These are phyloP conservation scores for Candida sanyiensis DNA, from an alignment of 805 yeast genomes.

Conservation along the genomic window DNA sequence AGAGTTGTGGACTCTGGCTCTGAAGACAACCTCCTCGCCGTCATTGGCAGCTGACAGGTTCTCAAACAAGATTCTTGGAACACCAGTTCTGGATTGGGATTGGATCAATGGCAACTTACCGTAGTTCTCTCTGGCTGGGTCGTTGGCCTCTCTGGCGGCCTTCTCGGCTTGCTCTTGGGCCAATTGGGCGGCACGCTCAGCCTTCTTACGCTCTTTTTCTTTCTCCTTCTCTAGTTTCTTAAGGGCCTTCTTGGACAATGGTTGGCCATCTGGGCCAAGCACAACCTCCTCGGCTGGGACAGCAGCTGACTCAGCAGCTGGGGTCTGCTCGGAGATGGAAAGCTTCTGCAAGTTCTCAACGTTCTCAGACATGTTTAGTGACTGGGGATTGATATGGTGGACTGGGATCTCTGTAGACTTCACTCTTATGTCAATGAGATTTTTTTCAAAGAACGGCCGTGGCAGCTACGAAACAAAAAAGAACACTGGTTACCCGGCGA, in stretches of 20 bases:
- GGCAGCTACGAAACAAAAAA: too few species aligned
- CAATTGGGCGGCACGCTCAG: slow-evolving; percentile 82
- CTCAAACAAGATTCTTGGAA: slow-evolving; percentile 52
- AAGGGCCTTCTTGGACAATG: slow-evolving; percentile 87
- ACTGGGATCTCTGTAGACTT: too few species aligned
- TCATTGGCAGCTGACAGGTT: slow-evolving; percentile 55
- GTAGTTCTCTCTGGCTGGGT: slow-evolving; percentile 81
- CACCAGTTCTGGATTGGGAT: slow-evolving; percentile 63
- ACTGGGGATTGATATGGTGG: not conserved
- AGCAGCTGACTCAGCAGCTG: slow-evolving; percentile 17
- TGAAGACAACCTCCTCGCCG: slow-evolving; percentile 73
- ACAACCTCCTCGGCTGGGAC: slow-evolving; percentile 45
- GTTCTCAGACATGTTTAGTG: slow-evolving; percentile 9
- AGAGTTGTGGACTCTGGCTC: slow-evolving; percentile 91
- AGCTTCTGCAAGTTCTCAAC: slow-evolving; percentile 10
- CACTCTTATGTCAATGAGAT: too few species aligned
- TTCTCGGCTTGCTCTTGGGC: slow-evolving; percentile 73
- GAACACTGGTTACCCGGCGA: too few species aligned
- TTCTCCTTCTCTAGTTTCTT: slow-evolving; percentile 91
- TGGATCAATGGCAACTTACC: slow-evolving; percentile 88
- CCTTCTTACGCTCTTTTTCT: slow-evolving; percentile 90
- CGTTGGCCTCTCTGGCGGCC: slow-evolving; percentile 69
- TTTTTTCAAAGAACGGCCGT: too few species aligned
- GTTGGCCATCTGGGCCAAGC: slow-evolving; percentile 70
- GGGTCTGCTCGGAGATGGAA: slow-evolving; percentile 7